These are phyloP conservation scores for Aphanomyces invadans DNA, from an alignment of 352 stramenopile genomes.

Conservation along the genomic window DNA sequence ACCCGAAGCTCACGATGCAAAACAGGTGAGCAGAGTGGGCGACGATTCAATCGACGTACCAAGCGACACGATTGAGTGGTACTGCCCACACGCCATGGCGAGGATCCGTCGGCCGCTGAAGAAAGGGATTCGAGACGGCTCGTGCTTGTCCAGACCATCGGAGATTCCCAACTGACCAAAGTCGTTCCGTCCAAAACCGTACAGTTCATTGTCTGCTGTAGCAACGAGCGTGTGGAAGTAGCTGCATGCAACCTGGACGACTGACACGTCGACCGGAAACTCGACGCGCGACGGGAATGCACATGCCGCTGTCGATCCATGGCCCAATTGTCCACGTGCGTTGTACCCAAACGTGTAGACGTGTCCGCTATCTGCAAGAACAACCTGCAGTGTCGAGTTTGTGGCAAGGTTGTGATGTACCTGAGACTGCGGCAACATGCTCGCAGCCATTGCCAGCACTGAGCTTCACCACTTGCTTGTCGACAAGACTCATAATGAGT, in stretches of 20 bases:
- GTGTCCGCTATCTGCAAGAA: slow-evolving; percentile 45
- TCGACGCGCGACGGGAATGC: slow-evolving; percentile 43
- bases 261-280: slow-evolving; percentile 38
- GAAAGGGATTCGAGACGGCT: slow-evolving; percentile 47
- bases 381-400: not conserved
- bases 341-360: slow-evolving; percentile 91
- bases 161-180: slow-evolving; percentile 84
- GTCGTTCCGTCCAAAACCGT: slow-evolving; percentile 87
- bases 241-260: slow-evolving; percentile 80
- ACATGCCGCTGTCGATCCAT: slow-evolving; percentile 57
- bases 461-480: slow-evolving; percentile 57
- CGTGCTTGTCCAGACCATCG: slow-evolving; percentile 56
- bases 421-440: slow-evolving; percentile 77
- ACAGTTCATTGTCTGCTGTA: slow-evolving; percentile 70
- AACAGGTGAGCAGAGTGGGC: slow-evolving; percentile 16
- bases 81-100: slow-evolving; percentile 82
- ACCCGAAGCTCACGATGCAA: slow-evolving; percentile 37
- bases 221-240: slow-evolving; percentile 89
- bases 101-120: slow-evolving; percentile 45
- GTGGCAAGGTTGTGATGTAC: slow-evolving; percentile 28
- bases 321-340: slow-evolving; percentile 82
- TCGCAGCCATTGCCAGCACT: slow-evolving; percentile 90
- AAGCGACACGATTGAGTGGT: slow-evolving; percentile 75
- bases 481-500: slow-evolving; percentile 41
- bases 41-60: no score